Base-by-base conservation (phyloP, 2,329 filamentous ascomycete genomes). In the Colletotrichum lini region DNA sequence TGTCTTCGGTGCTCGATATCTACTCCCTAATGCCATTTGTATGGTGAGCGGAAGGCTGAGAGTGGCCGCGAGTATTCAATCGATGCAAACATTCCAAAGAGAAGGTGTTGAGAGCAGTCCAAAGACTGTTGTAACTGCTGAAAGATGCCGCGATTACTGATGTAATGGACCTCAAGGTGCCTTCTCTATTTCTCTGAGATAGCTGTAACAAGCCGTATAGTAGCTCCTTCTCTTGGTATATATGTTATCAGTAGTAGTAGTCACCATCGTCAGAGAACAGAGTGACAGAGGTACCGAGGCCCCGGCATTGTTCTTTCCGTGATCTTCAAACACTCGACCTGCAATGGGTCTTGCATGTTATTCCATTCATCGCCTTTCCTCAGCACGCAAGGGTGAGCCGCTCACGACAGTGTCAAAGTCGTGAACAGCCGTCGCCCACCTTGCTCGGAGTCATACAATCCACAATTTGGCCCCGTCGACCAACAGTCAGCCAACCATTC, bases 401-500 rank as follows among this genome's bases (percentile, higher is more conserved):
- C 16, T 7, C 30, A 40, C 3, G 35, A 40, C n/a, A 18, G 53
- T 40, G 10, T 13, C 30, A 21, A 35, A 15, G 30, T 40, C 10
- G 12, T 15, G 18, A n/a, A 35, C 16, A 16, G 30, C 18, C 18
- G 35, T 40, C 35, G 9, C n/a, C 35, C 53, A 56, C 35, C 53
- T 21, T 40, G 12, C 18, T 40, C 18, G 15, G n/a, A 3, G n/a
- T 23, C 30, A 56, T 56, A 40, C 18, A 40, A 10, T 9, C 35
- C 12, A 40, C 35, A 56, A 13, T 35, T 13, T 16, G 53, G 3
- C 53, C 6, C n/a, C 18, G 53, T 23, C 35, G 35, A 38, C 18
- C 26, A 49, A 15, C 62, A 65, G 52, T 65, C 44, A 44, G 44
- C n/a, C n/a, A 53, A 47, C 26, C 15, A 40, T 56, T 56, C 35